Evolutionary conservation across 768 basidiomycete species (phyloP), one percentile per base, ranked within the genome.

Genomic region (Suillus brevipes): DNA sequence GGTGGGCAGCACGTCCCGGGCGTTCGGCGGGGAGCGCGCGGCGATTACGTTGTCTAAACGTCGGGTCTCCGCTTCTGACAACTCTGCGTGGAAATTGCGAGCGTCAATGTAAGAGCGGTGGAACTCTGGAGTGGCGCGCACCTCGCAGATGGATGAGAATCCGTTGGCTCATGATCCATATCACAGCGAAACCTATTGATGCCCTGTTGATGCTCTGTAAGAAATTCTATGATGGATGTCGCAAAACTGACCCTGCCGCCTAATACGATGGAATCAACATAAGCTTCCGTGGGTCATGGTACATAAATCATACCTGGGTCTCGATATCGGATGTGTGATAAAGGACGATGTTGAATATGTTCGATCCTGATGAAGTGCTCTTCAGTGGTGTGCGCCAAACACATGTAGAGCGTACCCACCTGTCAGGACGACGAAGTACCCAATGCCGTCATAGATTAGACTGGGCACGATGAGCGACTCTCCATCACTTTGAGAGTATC

Each of bases 381-480:
- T 85, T 70, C 20, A 86, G 85, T 0, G 43, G 28, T 43, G 16
- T 50, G 58, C 16, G 64, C 40, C 38, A 16, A 49, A 36, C n/a
- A 9, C 12, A 18, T 31, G 34, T 20, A 16, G n/a, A 64, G 28
- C 12, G 25, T 49, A 42, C 72, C n/a, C 66, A 85, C 85, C 78
- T 31, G 87, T 86, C 47, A 90, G 75, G 4, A 78, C 78, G 36
- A 87, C 68, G 64, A 89, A 86, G 71, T 88, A 90, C n/a, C 84
- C 82, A 28, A 90, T 74, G 36, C 89, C 89, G 67, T 91, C 88
- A 63, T 85, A 87, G 6, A 91, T 76, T 85, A 90, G 86, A 76
- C 87, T 90, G 67, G 6, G 42, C 16, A n/a, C 67, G 5, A 34
- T 36, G 25, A 50, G n/a, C 25, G 6, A 40, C 28, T 12, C 45